Base-by-base conservation (phyloP, 2,329 filamentous ascomycete genomes). In the Chaetomium sp. region DNA sequence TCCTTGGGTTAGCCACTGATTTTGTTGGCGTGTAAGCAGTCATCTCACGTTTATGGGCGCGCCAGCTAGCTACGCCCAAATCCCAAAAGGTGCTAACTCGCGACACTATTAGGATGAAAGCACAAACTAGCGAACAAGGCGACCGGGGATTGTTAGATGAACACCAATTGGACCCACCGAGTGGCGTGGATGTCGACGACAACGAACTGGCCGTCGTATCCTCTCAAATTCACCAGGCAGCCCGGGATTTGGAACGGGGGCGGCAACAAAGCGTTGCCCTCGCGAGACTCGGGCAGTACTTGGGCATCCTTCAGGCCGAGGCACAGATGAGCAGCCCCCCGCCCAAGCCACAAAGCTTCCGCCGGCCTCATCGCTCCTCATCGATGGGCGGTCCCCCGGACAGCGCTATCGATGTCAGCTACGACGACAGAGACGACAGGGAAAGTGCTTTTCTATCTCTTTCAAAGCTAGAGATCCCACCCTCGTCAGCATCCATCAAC, bases 221-320 rank as follows among this genome's bases (percentile, higher is more conserved):
- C 6, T 66, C 67, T 12, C 67, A 70, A 47, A 70, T 74, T 61
- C 63, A 64, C 49, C 63, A 69, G 19, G 57, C 72, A 6, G 65
- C 67, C 8, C 59, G 62, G 14, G 63, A 66, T 19, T 49, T 73
- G 5, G 66, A 69, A n/a, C 56, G 61, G n/a, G 69, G 72, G 37
- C 66, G 89, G 67, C 84, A 83, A 65, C 80, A 79, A 59, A 84
- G 82, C 69, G 79, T 85, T n/a, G 84, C 86, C 53, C 82, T 88
- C 58, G 82, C 84, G 1, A 82, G 79, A 3, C 80, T 84, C n/a
- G 84, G 85, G 56, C 85, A 80, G 27, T 84, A 87, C 59, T 78
- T 86, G 58, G 86, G 88, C 65, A 81, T 85, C 0, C 79, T 91
- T 5, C 86, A 86, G 6, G 81, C 85, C 61, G 88, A 89, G 71